Evolutionary conservation across 2,329 filamentous ascomycete genomes (phyloP).

Genomic region (Aspergillus carbonarius): DNA sequence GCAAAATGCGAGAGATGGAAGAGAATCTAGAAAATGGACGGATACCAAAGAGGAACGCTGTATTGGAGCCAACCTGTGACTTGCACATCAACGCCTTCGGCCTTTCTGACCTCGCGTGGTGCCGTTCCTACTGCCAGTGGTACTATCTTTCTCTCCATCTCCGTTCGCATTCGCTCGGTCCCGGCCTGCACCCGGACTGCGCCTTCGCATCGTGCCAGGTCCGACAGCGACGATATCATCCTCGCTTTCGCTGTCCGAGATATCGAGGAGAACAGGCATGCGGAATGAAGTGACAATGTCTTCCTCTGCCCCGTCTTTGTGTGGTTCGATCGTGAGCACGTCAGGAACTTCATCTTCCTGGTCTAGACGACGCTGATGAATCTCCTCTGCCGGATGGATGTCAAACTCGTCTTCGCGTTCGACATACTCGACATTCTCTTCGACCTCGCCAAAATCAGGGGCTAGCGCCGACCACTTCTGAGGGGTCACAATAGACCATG

Average conservation of each 20-base stretch:
- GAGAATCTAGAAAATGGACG: not conserved
- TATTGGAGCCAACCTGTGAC: not conserved
- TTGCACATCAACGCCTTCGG: constrained; percentile 31
- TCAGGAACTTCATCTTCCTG: constrained; percentile 93
- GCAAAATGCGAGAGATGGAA: not conserved
- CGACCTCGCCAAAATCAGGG: constrained; percentile 94
- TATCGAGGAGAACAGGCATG: constrained; percentile 90
- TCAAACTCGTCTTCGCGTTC: constrained; percentile 98
- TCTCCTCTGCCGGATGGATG: constrained; percentile 91
- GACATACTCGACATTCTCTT: constrained; percentile 96
- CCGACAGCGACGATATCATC: constrained; percentile 74
- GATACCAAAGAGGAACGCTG: not conserved
- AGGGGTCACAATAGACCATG: constrained; percentile 92
- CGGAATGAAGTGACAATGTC: constrained; percentile 65
- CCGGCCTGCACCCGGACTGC: constrained; percentile 73
- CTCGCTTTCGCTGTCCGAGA: constrained; percentile 92
- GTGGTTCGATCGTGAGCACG: constrained; percentile 73
- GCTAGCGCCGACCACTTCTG: constrained; percentile 97
- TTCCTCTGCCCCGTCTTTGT: constrained; percentile 58
- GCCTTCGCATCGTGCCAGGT: constrained; percentile 79
- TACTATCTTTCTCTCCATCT: constrained; percentile 29
- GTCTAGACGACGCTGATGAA: constrained; percentile 86
- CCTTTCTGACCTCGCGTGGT: constrained; percentile 27
- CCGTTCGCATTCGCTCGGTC: constrained; percentile 58
- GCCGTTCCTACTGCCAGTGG: constrained; percentile 21